Evolutionary conservation across 78 protist species (phyloP).

Genomic region (Capsaspora owczarzaki): DNA sequence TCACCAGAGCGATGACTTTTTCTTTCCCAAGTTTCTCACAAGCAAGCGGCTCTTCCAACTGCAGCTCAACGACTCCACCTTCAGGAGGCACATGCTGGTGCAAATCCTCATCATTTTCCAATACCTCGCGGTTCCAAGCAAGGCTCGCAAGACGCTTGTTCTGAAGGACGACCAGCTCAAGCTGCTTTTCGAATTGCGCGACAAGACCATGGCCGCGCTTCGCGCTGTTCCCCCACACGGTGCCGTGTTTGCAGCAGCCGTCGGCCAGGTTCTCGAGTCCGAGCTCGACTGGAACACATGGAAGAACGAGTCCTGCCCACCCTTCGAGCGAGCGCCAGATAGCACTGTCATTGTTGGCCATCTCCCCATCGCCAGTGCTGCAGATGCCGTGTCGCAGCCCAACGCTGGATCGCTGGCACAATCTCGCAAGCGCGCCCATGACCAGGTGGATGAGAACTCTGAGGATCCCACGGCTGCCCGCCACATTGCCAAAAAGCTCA

Average conservation of each 20-base stretch:
- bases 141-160: neutral
- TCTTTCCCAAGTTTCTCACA: slow-evolving; percentile 15
- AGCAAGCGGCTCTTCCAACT: neutral
- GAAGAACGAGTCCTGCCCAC: slow-evolving; percentile 7
- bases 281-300: slow-evolving; percentile 1
- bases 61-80: slow-evolving; percentile 14
- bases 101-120: neutral
- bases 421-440: no score
- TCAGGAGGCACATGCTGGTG: slow-evolving; percentile 7
- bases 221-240: neutral
- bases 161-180: neutral
- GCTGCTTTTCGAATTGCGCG: no score
- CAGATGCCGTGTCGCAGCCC: no score
- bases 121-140: neutral
- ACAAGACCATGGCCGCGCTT: no score
- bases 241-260: neutral
- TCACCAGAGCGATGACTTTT: neutral
- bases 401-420: no score
- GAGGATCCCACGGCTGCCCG: no score
- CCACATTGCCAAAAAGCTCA: no score
- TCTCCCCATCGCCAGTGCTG: no score
- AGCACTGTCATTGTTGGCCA: no score
- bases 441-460: no score
- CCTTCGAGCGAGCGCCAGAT: slow-evolving; percentile 9
- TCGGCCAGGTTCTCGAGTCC: neutral